Conservation (phyloP, 148 eudicot genomes). For the Pouteria glomerata region DNA sequence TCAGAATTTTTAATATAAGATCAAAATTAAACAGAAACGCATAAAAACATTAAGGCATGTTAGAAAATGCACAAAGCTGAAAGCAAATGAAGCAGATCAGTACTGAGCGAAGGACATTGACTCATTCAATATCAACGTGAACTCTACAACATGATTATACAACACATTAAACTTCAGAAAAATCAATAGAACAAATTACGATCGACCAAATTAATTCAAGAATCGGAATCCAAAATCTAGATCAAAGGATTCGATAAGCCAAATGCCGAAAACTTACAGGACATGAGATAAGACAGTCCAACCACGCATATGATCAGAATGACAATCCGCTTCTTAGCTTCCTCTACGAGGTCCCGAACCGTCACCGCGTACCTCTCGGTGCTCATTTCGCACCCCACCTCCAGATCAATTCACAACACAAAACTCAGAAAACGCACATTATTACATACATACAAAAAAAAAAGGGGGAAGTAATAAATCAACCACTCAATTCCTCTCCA, state of each 20-base stretch:
- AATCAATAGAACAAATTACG: not conserved
- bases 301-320: constrained; percentile 57
- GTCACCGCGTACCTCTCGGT: constrained; percentile 45
- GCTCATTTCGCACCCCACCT: constrained; percentile 37
- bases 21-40: not conserved
- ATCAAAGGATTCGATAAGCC: not conserved
- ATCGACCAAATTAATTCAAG: not conserved
- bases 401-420: constrained; percentile 7
- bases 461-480: not conserved
- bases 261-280: constrained; percentile 45
- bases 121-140: not conserved
- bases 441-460: not conserved
- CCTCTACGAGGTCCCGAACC: constrained; percentile 64
- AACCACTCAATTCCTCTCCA: not conserved
- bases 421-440: constrained; percentile 8
- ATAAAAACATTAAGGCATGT: not conserved
- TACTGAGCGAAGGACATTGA: not conserved
- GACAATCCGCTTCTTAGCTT: constrained; percentile 79
- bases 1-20: constrained; percentile 4
- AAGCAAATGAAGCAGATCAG: not conserved
- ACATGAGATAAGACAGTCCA: constrained; percentile 87
- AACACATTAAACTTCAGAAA: not conserved
- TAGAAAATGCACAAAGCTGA: not conserved
- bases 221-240: not conserved
- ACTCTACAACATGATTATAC: not conserved